Evolutionary conservation across 129 eudicot species (phyloP), one percentile per base, ranked within the genome.

Genomic region (Deinandra increscens): DNA sequence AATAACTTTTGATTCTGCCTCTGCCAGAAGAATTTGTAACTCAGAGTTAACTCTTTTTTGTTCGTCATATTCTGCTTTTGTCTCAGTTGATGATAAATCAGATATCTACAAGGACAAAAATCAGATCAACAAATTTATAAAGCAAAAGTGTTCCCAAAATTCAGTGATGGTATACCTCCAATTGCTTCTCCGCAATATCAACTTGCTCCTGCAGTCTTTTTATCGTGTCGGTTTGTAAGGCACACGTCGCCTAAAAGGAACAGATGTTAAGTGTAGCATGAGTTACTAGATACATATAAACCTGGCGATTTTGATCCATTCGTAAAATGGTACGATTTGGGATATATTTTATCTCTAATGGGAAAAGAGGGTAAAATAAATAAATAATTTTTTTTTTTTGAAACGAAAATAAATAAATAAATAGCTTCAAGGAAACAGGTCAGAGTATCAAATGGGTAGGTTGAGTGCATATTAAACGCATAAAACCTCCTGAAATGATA

Each of bases 1-100:
- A 31, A 83, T 70, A 73, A 89, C 81, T 82, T 94, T 88, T 5
- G 46, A 41, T 75, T 94, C 99, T n/a, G 99, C 95, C 63, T 85
- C 93, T 29, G 81, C 88, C 7, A 94, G 75, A 38, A 91, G 89
- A 54, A 66, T 78, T 53, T 84, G 87, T 69, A 94, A 72, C 74
- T 85, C 93, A 48, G 36, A 20, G 39, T 89, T 87, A 48, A 81
- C 41, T 76, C 26, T 71, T 71, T 73, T 85, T 51, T 87, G 93
- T 65, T 82, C 93, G 69, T 87, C 99, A 77, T 55, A 94, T 84
- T 85, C 96, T 13, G 75, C 49, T 75, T 80, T 87, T 43, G 89
- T 85, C 75, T 85, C 99, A 68, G 78, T 23, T 17, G 81, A 86
- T 2, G 97, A 87, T 58, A 74, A 63, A 83, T 90, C 89, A 49